Percentiles rank a stretch among this genome's conserved stretches.
These are phyloP conservation scores for Epithemia pelagica DNA, from an alignment of 108 stramenopile species.

Conservation along the genomic window DNA sequence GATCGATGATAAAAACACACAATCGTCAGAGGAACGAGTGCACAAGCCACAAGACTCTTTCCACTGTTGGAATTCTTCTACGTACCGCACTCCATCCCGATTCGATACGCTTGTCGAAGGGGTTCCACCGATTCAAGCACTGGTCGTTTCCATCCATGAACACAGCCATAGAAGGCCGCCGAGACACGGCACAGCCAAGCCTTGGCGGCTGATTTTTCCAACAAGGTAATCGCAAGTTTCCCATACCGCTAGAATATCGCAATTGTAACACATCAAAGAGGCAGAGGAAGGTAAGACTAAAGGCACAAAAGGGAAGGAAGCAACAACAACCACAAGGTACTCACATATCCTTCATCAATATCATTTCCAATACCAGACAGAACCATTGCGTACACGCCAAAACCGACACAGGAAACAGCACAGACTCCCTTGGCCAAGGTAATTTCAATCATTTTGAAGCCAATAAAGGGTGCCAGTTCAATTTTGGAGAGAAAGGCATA, in stretches of 20 bases:
- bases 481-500: slow-evolving; percentile 8
- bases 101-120: slow-evolving; percentile 15
- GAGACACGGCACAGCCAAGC: slow-evolving; percentile 19
- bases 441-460: slow-evolving; percentile 33
- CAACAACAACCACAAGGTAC: neutral
- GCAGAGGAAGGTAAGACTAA: neutral
- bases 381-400: slow-evolving; percentile 38
- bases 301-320: neutral
- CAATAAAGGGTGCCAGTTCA: slow-evolving; percentile 17
- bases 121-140: slow-evolving; percentile 14
- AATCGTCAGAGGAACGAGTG: too few species aligned
- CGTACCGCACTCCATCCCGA: slow-evolving; percentile 25
- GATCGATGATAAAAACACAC: too few species aligned
- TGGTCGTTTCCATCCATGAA: slow-evolving; percentile 10
- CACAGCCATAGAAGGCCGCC: slow-evolving; percentile 25
- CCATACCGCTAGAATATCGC: slow-evolving; percentile 20
- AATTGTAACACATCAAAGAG: neutral
- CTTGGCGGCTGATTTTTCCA: slow-evolving; percentile 22
- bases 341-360: slow-evolving; percentile 32
- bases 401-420: slow-evolving; percentile 29
- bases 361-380: slow-evolving; percentile 13
- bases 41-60: too few species aligned
- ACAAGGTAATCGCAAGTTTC: slow-evolving; percentile 19
- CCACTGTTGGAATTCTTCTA: too few species aligned
- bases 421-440: slow-evolving; percentile 28